phyloP scores from a whole-genome alignment of 2,329 filamentous ascomycete species.

The Xylariaceae sp. region DNA sequence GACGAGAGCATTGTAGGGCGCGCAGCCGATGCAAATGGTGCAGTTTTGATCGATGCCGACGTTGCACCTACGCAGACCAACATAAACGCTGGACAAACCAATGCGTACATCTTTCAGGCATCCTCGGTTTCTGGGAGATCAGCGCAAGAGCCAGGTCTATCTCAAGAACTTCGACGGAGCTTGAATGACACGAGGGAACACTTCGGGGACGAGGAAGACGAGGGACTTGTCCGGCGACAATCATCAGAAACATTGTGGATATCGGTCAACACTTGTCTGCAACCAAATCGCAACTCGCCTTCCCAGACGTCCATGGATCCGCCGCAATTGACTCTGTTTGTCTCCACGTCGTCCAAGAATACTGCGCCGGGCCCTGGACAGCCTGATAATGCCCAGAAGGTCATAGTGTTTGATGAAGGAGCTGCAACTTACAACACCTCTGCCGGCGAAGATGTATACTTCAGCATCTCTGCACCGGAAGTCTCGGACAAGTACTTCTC shows the following conservation, averaged over 20 bases:
- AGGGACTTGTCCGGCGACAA: constrained; percentile 26
- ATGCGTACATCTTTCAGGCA: constrained; percentile 63
- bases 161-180: constrained; percentile 26
- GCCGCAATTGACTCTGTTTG: constrained; percentile 74
- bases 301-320: constrained; percentile 46
- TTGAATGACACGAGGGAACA: constrained; percentile 19
- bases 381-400: constrained; percentile 43
- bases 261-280: constrained; percentile 81
- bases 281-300: constrained; percentile 59
- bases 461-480: constrained; percentile 71
- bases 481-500: constrained; percentile 55
- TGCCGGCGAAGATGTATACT: constrained; percentile 66
- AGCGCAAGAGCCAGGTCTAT: constrained; percentile 15
- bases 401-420: constrained; percentile 60
- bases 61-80: constrained; percentile 52
- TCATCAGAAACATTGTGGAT: constrained; percentile 64
- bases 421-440: constrained; percentile 65
- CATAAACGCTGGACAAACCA: constrained; percentile 59
- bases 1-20: constrained; percentile 63
- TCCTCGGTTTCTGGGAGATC: constrained; percentile 47
- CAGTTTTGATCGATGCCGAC: constrained; percentile 63
- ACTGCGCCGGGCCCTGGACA: constrained; percentile 63
- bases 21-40: constrained; percentile 43
- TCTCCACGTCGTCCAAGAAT: constrained; percentile 66
- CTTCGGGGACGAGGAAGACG: constrained; percentile 18